Evolutionary conservation across 2,329 filamentous ascomycete genomes (phyloP), one percentile per base, ranked within the genome.

Genomic region (Mariannaea elegans): DNA sequence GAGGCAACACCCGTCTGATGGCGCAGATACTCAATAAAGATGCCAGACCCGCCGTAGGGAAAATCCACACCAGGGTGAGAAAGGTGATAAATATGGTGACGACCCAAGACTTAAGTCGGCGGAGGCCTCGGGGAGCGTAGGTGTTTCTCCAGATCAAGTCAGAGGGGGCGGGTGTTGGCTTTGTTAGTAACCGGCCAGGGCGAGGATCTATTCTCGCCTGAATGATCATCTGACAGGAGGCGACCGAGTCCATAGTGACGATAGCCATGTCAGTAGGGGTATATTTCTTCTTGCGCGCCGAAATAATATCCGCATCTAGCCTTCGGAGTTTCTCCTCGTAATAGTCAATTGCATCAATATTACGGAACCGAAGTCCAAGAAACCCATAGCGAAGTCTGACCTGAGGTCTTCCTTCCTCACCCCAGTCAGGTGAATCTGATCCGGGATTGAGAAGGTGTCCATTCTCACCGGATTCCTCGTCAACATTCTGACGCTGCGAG

Each of bases 101-200:
- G 4, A 82, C 80, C 93, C 94, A 98, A 0, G 92, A 88, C 63
- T 92, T 87, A 23, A 91, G 72, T 75, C 94, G 90, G 13, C 95
- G 89, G 62, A 86, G 84, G 9, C 86, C 83, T 2, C 92, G 88
- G 6, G 91, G 86, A 2, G 93, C 78, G 72, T 99, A 99, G 0
- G 93, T 98, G 72, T 98, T 97, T 63, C 84, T 84, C 95, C 96
- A 99, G 10, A 98, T 87, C n/a, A 99, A 89, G 73, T 98, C 94
- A 0, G 91, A 88, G 0, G 95, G 95, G 2, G 94, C 89, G 0
- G 95, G 95, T 3, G 94, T 94, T 24, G 91, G 85, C 60, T 93
- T 94, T 8, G 94, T 94, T 53, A 97, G 81, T 6, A 99, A 84
- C 61, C 91, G 90, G 58, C 94, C 89, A 0, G 96, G 95, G 10